Conservation (phyloP, 306 rosid species). For the Fragaria ananassa region DNA sequence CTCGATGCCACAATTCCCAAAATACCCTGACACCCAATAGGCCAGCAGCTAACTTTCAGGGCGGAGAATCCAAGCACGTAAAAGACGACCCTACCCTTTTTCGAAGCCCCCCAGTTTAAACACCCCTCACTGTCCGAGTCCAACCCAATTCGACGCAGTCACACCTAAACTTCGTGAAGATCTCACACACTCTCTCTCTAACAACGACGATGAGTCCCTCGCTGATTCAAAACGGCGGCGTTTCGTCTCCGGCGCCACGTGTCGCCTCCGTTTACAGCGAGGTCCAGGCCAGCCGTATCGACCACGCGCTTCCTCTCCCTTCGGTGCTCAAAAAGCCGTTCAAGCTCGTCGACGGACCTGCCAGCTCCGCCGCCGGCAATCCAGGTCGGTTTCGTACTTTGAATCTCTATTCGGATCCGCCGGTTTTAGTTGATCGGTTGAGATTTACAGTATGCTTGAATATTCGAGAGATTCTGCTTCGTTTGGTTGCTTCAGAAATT, state of each 20-base stretch:
- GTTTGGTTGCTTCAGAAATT: constrained; percentile 1
- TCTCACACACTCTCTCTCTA: not conserved
- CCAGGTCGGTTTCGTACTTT: constrained; percentile 50
- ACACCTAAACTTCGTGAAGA: constrained; percentile 6
- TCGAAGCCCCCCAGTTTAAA: not conserved
- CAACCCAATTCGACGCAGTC: constrained; percentile 14
- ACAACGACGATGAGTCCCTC: constrained; percentile 49
- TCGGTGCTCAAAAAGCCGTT: constrained; percentile 67
- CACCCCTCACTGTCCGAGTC: not conserved
- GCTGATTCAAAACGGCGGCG: constrained; percentile 42
- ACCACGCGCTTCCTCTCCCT: constrained; percentile 76
- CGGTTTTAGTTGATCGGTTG: not conserved
- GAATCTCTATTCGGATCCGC: constrained; percentile 28
- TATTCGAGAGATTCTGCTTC: constrained; percentile 9
- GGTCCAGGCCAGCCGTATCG: constrained; percentile 76
- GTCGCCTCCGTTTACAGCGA: constrained; percentile 71
- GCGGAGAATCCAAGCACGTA: constrained; percentile 20
- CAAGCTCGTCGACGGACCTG: constrained; percentile 74
- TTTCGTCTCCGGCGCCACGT: constrained; percentile 29
- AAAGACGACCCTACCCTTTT: constrained; percentile 32
- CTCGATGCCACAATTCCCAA: not conserved
- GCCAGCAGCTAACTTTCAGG: constrained; percentile 4
- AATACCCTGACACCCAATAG: not conserved
- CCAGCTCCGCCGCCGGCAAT: constrained; percentile 91
- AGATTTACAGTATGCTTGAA: not conserved